phyloP scores from a whole-genome alignment of 73 alveolate species.

The Paramecium pentaurelia region DNA sequence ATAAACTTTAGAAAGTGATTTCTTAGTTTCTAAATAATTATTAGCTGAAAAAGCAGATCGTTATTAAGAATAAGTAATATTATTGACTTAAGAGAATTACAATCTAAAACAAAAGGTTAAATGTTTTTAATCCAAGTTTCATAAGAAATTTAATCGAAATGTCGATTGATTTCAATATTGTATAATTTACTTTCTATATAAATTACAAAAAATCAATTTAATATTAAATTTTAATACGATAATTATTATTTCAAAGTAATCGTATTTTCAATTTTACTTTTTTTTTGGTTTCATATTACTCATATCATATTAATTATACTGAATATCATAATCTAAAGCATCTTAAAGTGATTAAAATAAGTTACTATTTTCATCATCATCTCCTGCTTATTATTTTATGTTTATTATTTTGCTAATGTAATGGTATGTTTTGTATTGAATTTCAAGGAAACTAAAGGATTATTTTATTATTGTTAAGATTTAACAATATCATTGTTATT shows the following conservation, averaged over 20 bases:
- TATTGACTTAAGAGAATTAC: neutral
- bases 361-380: neutral
- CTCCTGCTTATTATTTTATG: neutral
- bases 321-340: neutral
- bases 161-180: neutral
- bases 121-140: neutral
- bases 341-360: neutral
- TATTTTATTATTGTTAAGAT: neutral
- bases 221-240: neutral
- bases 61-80: neutral
- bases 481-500: neutral
- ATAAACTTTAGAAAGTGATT: neutral
- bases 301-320: neutral
- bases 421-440: neutral
- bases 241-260: neutral
- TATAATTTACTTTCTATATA: neutral
- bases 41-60: slow-evolving; percentile 1
- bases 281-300: neutral
- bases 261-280: neutral
- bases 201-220: neutral
- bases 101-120: neutral
- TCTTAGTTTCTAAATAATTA: slow-evolving; percentile 3
- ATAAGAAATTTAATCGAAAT: neutral
- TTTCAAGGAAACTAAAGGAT: neutral
- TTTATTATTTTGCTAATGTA: neutral